Evolutionary conservation across 257 asterid species (phyloP).

Genomic region (Verbena officinalis): DNA sequence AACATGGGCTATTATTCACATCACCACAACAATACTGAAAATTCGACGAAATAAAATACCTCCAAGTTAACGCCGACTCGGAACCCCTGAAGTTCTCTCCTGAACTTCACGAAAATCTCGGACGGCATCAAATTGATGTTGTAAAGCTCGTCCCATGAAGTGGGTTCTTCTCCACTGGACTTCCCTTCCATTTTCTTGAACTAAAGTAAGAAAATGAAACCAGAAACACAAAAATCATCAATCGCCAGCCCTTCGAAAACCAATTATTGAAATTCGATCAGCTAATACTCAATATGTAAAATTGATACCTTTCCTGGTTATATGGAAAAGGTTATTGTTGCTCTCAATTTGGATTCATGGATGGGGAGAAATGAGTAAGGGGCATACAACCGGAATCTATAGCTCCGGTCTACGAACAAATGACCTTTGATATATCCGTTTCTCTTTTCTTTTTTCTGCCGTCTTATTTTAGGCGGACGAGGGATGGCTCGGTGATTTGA

Average conservation of each 20-base stretch:
- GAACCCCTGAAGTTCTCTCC: constrained; percentile 74
- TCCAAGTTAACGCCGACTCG: constrained; percentile 89
- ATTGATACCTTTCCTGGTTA: background rate
- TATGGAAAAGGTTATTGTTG: background rate
- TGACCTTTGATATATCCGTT: background rate
- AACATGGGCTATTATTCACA: background rate
- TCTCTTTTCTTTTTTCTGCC: background rate
- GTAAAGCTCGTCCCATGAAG: constrained; percentile 87
- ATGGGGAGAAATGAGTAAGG: background rate
- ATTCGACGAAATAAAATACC: constrained; percentile 42
- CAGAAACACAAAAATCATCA: background rate
- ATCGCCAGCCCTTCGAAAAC: background rate
- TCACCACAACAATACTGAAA: background rate
- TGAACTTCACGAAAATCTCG: constrained; percentile 77
- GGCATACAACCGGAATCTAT: background rate
- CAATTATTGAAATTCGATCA: background rate
- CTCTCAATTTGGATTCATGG: background rate
- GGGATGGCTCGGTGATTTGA: too few relatives aligned
- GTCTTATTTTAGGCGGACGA: background rate
- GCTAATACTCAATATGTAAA: background rate
- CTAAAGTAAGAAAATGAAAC: background rate
- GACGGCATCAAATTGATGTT: constrained; percentile 87
- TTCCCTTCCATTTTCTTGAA: constrained; percentile 54
- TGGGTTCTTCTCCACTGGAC: constrained; percentile 70
- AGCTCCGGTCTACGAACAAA: background rate